Conservation (phyloP, 768 basidiomycete species). For the Kwoniella sp. region DNA sequence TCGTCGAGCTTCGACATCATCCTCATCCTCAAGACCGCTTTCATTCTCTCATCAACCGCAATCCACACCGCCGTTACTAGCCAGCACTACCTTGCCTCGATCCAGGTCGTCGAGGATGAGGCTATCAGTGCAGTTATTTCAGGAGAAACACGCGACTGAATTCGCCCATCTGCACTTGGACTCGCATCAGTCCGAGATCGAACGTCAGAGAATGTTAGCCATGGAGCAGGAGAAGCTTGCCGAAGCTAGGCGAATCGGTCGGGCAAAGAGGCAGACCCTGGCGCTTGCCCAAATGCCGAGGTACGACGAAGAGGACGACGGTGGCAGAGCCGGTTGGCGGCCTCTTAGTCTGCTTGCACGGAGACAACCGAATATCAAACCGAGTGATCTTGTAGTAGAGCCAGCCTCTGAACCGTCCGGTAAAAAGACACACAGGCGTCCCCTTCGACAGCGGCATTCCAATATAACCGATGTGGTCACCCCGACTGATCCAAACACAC, state of each 20-base stretch:
- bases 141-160: constrained; percentile 31
- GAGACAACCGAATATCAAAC: constrained; percentile 10
- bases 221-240: constrained; percentile 29
- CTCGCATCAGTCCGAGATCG: constrained; percentile 9
- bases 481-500: constrained; percentile 6
- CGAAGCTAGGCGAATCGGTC: constrained; percentile 28
- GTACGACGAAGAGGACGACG: constrained; percentile 3
- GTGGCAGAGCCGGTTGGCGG: constrained; percentile 21
- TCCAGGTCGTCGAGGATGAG: constrained; percentile 12
- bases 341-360: constrained; percentile 30
- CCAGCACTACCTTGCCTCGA: constrained; percentile 1
- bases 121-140: constrained; percentile 26
- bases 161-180: constrained; percentile 39
- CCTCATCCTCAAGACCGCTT: constrained; percentile 1
- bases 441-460: constrained; percentile 2
- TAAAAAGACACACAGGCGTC: background rate
- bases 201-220: constrained; percentile 19
- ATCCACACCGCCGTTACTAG: background rate
- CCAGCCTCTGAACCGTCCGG: background rate
- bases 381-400: background rate
- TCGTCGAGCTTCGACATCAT: background rate
- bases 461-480: constrained; percentile 1
- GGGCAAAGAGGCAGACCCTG: constrained; percentile 31
- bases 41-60: constrained; percentile 4
- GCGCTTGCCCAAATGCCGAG: background rate